phyloP scores from a whole-genome alignment of 768 basidiomycete genomes.

The Tricholoma flavovirens region DNA sequence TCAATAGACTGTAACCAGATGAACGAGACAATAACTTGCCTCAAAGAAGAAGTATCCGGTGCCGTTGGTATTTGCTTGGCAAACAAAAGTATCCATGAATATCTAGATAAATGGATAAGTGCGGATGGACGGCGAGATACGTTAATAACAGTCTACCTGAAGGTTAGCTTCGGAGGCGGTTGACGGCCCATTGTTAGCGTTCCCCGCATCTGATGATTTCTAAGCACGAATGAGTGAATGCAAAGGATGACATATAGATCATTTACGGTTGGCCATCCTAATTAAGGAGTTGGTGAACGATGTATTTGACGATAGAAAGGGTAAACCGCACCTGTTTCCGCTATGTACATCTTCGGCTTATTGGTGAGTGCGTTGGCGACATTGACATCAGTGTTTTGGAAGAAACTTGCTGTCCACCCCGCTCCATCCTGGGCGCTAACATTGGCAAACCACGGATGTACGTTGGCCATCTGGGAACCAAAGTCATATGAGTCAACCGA shows the following conservation, averaged over 20 bases:
- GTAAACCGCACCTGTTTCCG: conserved; percentile 67
- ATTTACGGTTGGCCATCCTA: conserved; percentile 60
- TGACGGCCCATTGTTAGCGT: conserved; percentile 64
- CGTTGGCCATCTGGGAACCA: conserved; percentile 67
- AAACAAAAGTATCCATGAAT: conserved; percentile 85
- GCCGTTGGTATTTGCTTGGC: conserved; percentile 74
- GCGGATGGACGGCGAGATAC: too few relatives aligned
- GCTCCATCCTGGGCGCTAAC: conserved; percentile 62
- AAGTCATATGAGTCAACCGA: not conserved
- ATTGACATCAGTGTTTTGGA: conserved; percentile 57
- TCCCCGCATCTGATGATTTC: conserved; percentile 54
- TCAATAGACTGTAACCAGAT: not conserved
- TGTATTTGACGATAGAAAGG: not conserved
- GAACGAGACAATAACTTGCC: conserved; percentile 28
- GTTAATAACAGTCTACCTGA: conserved; percentile 32
- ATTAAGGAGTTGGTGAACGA: not conserved
- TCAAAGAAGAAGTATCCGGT: conserved; percentile 90
- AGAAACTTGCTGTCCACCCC: conserved; percentile 79
- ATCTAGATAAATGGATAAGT: conserved; percentile 32
- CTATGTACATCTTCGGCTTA: conserved; percentile 80
- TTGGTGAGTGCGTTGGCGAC: conserved; percentile 57
- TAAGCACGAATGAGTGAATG: conserved; percentile 16
- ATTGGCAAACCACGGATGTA: conserved; percentile 93
- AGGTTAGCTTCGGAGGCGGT: conserved; percentile 54
- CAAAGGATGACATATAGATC: not conserved